A percentile compares a stretch with the other conserved stretches of the same genome.
phyloP scores from a whole-genome alignment of 306 rosid species.

The Fragaria ananassa region DNA sequence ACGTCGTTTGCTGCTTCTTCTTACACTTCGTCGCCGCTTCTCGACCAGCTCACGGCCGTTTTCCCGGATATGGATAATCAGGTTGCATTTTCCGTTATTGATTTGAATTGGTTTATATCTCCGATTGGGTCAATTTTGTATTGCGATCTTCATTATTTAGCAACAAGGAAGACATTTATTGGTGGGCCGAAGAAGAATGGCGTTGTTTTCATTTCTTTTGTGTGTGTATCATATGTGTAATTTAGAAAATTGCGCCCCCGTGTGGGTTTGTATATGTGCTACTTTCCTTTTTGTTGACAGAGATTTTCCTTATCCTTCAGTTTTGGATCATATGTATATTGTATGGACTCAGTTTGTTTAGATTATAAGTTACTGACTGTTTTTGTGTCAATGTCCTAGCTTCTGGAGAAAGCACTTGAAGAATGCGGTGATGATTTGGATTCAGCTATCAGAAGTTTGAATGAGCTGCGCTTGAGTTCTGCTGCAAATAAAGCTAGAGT shows the following conservation, averaged over 20 bases:
- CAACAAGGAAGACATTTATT: too few relatives aligned
- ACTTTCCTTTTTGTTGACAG: too few relatives aligned
- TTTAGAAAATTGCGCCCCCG: not conserved
- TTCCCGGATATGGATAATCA: constrained; percentile 81
- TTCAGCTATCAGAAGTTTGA: constrained; percentile 71
- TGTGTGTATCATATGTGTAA: too few relatives aligned
- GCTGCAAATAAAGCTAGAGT: constrained; percentile 29
- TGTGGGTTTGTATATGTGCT: not conserved
- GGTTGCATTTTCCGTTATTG: constrained; percentile 22
- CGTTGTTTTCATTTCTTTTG: too few relatives aligned
- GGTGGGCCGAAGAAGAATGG: too few relatives aligned
- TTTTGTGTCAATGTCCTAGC: not conserved
- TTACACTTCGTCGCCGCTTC: not conserved
- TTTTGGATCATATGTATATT: not conserved
- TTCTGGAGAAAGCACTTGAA: constrained; percentile 70
- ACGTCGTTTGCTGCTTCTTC: constrained; percentile 13
- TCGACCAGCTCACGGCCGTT: constrained; percentile 50
- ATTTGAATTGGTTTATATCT: too few relatives aligned
- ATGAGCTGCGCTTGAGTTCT: constrained; percentile 49
- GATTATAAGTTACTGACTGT: not conserved
- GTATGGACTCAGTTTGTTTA: not conserved
- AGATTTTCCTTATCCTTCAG: too few relatives aligned
- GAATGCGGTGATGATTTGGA: constrained; percentile 72
- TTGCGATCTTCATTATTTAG: too few relatives aligned
- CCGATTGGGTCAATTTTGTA: too few relatives aligned